These are phyloP conservation scores for Paramecium sonneborni DNA, from an alignment of 73 alveolate species.

Conservation along the genomic window DNA sequence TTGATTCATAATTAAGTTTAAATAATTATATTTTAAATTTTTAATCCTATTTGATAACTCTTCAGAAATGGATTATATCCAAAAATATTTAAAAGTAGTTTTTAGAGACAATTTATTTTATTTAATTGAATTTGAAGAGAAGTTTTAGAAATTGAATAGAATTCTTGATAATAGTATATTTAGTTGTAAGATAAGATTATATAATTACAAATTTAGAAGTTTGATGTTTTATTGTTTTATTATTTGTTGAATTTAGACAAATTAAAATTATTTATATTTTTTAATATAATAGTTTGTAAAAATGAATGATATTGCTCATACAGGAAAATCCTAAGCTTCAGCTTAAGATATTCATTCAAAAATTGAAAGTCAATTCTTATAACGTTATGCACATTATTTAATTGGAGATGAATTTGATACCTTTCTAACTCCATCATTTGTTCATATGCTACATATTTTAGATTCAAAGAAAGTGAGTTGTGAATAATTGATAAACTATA, in stretches of 20 bases:
- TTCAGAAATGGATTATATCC: too few species aligned
- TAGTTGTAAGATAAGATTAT: neutral
- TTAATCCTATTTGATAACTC: too few species aligned
- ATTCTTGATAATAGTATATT: too few species aligned
- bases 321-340: constrained; percentile 52
- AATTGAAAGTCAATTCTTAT: constrained; percentile 29
- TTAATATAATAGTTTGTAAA: neutral
- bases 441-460: constrained; percentile 12
- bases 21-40: too few species aligned
- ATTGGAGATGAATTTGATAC: constrained; percentile 21
- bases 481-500: constrained; percentile 7
- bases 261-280: neutral
- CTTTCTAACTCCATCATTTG: constrained; percentile 3
- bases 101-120: too few species aligned
- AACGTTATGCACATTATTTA: constrained; percentile 26
- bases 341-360: constrained; percentile 56
- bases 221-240: neutral
- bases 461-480: constrained; percentile 17
- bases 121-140: too few species aligned
- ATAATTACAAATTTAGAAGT: neutral
- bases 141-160: too few species aligned
- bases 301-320: constrained; percentile 45
- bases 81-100: too few species aligned
- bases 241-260: neutral
- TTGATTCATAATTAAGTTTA: too few species aligned